A percentile compares a stretch with the other conserved stretches of the same genome.
These are phyloP conservation scores for Earliella scabrosa DNA, from an alignment of 1,284 basidiomycete species.

Conservation along the genomic window DNA sequence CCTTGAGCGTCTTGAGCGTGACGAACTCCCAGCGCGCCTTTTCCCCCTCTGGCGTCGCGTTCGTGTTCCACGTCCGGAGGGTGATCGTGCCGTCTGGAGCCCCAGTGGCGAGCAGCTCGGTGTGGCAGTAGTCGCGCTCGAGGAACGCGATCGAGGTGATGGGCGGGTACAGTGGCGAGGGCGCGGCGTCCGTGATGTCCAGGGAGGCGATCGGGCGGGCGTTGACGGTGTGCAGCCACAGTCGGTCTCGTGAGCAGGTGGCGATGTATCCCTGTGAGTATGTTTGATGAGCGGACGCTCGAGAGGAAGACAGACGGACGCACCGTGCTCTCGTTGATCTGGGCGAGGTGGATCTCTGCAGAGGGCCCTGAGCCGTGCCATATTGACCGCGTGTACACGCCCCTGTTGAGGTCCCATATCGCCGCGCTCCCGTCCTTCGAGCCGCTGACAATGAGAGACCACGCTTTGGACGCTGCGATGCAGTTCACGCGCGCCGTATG, in stretches of 20 bases:
- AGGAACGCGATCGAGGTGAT: slow-evolving; percentile 76
- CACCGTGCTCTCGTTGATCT: slow-evolving; percentile 87
- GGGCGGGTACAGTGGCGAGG: slow-evolving; percentile 38
- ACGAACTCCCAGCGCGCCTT: slow-evolving; percentile 75
- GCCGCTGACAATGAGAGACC: slow-evolving; percentile 87
- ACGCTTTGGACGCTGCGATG: slow-evolving; percentile 77
- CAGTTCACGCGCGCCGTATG: slow-evolving; percentile 73
- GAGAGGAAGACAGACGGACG: slow-evolving; percentile 32
- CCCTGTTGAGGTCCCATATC: slow-evolving; percentile 90
- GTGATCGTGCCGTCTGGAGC: slow-evolving; percentile 68
- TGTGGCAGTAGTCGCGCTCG: slow-evolving; percentile 76
- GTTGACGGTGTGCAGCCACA: slow-evolving; percentile 85
- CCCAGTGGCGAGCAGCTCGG: slow-evolving; percentile 73
- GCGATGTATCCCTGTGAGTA: slow-evolving; percentile 76
- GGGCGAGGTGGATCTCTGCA: slow-evolving; percentile 66
- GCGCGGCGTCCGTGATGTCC: slow-evolving; percentile 55
- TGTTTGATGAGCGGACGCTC: background rate
- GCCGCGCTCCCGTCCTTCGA: slow-evolving; percentile 85
- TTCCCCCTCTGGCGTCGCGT: slow-evolving; percentile 64
- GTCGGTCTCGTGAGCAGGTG: slow-evolving; percentile 69
- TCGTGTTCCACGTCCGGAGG: slow-evolving; percentile 75
- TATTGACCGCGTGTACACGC: slow-evolving; percentile 77
- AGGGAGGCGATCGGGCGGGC: slow-evolving; percentile 71
- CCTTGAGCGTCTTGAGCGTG: slow-evolving; percentile 66
- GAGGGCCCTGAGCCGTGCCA: slow-evolving; percentile 58